Percentiles rank a stretch among this genome's conserved stretches.
Evolutionary conservation across 1,284 basidiomycete genomes (phyloP).

Genomic region (Cutaneotrichosporon curvatum): DNA sequence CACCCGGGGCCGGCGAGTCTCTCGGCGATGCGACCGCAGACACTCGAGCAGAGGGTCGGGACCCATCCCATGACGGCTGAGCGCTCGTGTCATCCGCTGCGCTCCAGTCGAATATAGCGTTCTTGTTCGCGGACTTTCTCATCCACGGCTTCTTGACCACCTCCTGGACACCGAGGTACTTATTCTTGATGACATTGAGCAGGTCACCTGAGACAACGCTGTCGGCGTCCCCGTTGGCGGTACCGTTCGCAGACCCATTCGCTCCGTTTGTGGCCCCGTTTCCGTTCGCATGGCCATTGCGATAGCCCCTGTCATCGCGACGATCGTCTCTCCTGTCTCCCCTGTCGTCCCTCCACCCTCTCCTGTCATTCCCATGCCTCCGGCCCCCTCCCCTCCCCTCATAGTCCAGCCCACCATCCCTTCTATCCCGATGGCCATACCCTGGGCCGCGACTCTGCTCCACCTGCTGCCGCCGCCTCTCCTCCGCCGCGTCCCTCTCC

Average conservation of each 20-base stretch:
- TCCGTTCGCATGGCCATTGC: slow-evolving; percentile 1
- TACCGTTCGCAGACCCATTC: too few species aligned
- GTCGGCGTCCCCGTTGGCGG: slow-evolving; percentile 3
- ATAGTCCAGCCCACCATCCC: slow-evolving; percentile 14
- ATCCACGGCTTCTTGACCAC: slow-evolving; percentile 88
- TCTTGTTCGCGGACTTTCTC: slow-evolving; percentile 80
- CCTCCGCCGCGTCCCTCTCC: slow-evolving; percentile 65
- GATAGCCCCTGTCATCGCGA: slow-evolving; percentile 3
- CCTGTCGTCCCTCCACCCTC: slow-evolving; percentile 4
- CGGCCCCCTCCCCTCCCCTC: slow-evolving; percentile 7
- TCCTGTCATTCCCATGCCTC: slow-evolving; percentile 14
- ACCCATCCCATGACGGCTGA: slow-evolving; percentile 5
- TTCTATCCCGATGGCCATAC: slow-evolving; percentile 2
- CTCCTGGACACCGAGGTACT: slow-evolving; percentile 64
- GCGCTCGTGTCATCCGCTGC: slow-evolving; percentile 82
- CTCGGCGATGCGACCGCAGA: background rate
- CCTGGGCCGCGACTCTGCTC: slow-evolving; percentile 6
- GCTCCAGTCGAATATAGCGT: slow-evolving; percentile 99
- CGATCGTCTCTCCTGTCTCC: slow-evolving; percentile 9
- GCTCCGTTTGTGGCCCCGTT: slow-evolving; percentile 10
- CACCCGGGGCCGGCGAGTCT: slow-evolving; percentile 11
- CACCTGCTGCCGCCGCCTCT: slow-evolving; percentile 51
- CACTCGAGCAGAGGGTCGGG: background rate
- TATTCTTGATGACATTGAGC: slow-evolving; percentile 67
- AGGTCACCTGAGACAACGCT: slow-evolving; percentile 48